These are phyloP conservation scores for Russula foetens DNA, from an alignment of 768 basidiomycete genomes.

Conservation along the genomic window DNA sequence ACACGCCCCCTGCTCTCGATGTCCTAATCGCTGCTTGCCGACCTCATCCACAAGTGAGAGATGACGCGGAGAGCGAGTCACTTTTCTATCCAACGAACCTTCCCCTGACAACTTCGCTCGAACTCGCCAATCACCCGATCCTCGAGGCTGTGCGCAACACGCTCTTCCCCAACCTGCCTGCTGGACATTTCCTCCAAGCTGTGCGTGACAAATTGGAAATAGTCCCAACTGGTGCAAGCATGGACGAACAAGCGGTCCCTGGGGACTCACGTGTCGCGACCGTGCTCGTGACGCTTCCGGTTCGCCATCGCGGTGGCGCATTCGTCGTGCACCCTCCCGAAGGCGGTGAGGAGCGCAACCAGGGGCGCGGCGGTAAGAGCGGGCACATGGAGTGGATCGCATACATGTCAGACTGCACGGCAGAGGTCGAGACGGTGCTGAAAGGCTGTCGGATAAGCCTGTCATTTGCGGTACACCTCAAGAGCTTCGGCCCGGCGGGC, in stretches of 20 bases:
- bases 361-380: constrained; percentile 49
- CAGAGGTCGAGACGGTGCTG: constrained; percentile 63
- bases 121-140: constrained; percentile 75
- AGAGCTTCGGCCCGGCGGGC: constrained; percentile 50
- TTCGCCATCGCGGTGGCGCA: constrained; percentile 63
- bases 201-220: constrained; percentile 66
- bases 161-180: constrained; percentile 63
- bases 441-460: constrained; percentile 63
- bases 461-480: constrained; percentile 64
- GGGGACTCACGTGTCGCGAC: constrained; percentile 69
- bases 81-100: constrained; percentile 66
- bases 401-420: constrained; percentile 65
- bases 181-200: constrained; percentile 62
- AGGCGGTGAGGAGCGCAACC: constrained; percentile 53
- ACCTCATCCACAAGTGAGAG: constrained; percentile 48
- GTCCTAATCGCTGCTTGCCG: constrained; percentile 69
- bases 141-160: constrained; percentile 65
- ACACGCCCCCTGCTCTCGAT: constrained; percentile 68
- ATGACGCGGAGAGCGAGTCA: constrained; percentile 49
- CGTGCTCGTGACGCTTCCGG: constrained; percentile 64
- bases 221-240: constrained; percentile 48
- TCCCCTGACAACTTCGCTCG: constrained; percentile 66
- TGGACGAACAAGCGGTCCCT: constrained; percentile 46
- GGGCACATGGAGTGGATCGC: constrained; percentile 75
- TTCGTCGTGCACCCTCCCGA: constrained; percentile 50